These are phyloP conservation scores for Hypoxylon lienhwacheense DNA, from an alignment of 495 filamentous ascomycete species.

Conservation along the genomic window DNA sequence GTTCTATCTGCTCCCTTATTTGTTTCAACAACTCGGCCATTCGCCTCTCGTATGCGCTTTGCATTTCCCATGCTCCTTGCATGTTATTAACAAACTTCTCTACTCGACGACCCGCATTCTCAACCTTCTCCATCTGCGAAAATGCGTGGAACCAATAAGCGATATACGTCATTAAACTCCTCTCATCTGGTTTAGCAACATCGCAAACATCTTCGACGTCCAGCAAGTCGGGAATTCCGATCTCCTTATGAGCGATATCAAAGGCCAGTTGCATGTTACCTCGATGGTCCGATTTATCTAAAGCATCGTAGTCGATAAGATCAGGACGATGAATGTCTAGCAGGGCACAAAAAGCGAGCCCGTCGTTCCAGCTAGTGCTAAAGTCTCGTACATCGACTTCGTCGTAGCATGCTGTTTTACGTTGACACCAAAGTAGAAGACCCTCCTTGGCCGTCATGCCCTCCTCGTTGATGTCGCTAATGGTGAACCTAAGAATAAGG, in stretches of 20 bases:
- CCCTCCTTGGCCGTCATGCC: conserved; percentile 98
- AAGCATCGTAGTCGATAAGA: conserved; percentile 89
- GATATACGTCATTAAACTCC: conserved; percentile 98
- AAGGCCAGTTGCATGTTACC: conserved; percentile 98
- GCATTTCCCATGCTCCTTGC: conserved; percentile 99
- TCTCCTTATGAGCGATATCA: conserved; percentile 91
- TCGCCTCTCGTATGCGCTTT: conserved; percentile 87
- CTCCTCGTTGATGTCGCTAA: conserved; percentile 97
- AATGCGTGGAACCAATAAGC: conserved; percentile 99
- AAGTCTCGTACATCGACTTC: conserved; percentile 94
- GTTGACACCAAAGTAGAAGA: conserved; percentile 92
- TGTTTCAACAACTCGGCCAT: conserved; percentile 76
- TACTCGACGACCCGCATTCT: conserved; percentile 92
- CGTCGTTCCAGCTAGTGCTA: conserved; percentile 94
- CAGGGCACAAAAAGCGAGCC: conserved; percentile 92
- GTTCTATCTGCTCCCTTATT: conserved; percentile 69
- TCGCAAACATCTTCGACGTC: conserved; percentile 99
- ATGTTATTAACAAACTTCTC: conserved; percentile 99
- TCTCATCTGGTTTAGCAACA: conserved; percentile 92
- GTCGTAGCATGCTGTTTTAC: conserved; percentile 97
- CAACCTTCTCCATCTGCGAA: conserved; percentile 95
- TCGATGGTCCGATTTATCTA: conserved; percentile 92
- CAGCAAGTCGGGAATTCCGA: conserved; percentile 91
- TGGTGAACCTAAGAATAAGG: conserved; percentile 94
- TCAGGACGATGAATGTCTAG: conserved; percentile 97